Evolutionary conservation across 768 basidiomycete species (phyloP), one percentile per base, ranked within the genome.

Genomic region (Dictyophora rubrovolvata): DNA sequence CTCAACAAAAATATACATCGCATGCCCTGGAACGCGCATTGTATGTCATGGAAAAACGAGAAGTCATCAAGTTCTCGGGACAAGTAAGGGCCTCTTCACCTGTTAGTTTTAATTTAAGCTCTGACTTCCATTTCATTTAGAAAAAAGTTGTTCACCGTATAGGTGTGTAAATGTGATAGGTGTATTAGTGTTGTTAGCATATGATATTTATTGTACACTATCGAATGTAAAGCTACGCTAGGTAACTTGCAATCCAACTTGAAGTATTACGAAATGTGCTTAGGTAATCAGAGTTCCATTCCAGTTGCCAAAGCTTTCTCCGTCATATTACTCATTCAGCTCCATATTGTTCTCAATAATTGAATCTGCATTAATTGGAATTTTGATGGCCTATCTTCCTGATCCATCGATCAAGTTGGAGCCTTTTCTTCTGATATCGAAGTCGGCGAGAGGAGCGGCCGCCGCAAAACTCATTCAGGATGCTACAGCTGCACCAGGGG

Each of bases 31-130:
- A 99, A 70, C 77, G 93, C 63, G 92, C 90, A 18, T 72, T 98
- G 62, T 96, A 84, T 67, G 79, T 98, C 53, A 67, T 99, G 74
- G 96, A 99, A 77, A 95, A 96, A 75, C 78, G 93, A 62, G 96
- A 99, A 69, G 80, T 95, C n/a, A 77, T 99, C 21, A 77, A 92
- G 65, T 99, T 97, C 71, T 86, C 87, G 36, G 83, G 85, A 6
- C 86, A 86, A 79, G 72, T 72, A 46, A 52, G 68, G 61, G 34
- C 23, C 53, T 12, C n/a, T 50, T 11, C 23, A 16, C 54, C 56
- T 55, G 42, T 53, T 22, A 33, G 20, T 48, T 54, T 59, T 60
- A 50, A 62, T 65, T 42, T 37, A n/a, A 23, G 22, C 54, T 52
- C 52, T 61, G 51, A 61, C 18, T 42, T 48, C 52, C 46, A 61